Conservation (phyloP, 1,284 basidiomycete species). For the Boletus semigastroideus region DNA sequence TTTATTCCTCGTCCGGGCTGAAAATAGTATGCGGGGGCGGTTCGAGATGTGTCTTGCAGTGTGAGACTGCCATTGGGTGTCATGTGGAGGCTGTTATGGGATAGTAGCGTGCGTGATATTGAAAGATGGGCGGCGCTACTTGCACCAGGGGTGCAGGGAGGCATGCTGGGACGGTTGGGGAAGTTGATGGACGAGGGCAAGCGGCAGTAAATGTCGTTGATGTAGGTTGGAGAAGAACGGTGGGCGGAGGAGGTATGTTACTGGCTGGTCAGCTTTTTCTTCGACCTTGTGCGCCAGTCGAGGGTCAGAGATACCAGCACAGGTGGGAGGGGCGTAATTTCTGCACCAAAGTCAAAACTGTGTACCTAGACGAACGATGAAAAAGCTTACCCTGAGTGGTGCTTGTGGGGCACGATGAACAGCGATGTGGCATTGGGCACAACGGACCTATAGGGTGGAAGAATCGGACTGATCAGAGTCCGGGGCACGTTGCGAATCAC, state of each 20-base stretch:
- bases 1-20: slow-evolving; percentile 37
- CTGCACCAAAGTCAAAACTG: slow-evolving; percentile 20
- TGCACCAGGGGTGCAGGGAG: slow-evolving; percentile 32
- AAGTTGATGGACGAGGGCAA: slow-evolving; percentile 35
- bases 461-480: slow-evolving; percentile 28
- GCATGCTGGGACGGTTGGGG: slow-evolving; percentile 26
- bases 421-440: slow-evolving; percentile 6
- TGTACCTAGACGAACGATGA: neutral
- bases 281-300: slow-evolving; percentile 36
- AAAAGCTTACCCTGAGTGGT: slow-evolving; percentile 25
- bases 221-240: slow-evolving; percentile 20
- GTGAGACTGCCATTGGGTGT: slow-evolving; percentile 58
- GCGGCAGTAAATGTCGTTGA: neutral
- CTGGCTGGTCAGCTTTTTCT: slow-evolving; percentile 30
- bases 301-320: slow-evolving; percentile 54
- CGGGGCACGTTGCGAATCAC: slow-evolving; percentile 50
- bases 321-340: slow-evolving; percentile 39
- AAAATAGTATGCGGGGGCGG: slow-evolving; percentile 51
- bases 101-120: slow-evolving; percentile 61
- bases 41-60: slow-evolving; percentile 63
- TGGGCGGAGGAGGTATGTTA: slow-evolving; percentile 28
- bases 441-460: slow-evolving; percentile 36
- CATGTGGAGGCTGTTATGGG: slow-evolving; percentile 67
- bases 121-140: slow-evolving; percentile 43
- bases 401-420: slow-evolving; percentile 20